These are phyloP conservation scores for Quercus agrifolia DNA, from an alignment of 306 rosid genomes.

Conservation along the genomic window DNA sequence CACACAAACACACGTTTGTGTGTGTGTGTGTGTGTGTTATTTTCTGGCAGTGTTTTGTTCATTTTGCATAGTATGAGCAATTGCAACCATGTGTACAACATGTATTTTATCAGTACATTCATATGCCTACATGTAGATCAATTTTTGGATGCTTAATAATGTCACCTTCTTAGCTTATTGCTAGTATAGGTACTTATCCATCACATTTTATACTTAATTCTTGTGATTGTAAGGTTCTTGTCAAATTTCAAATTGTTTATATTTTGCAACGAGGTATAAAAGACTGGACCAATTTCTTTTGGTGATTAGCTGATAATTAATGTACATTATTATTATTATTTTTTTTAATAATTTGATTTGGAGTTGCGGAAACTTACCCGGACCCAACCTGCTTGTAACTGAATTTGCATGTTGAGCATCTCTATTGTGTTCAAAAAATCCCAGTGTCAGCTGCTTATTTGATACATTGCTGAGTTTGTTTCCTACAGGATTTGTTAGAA, in stretches of 20 bases:
- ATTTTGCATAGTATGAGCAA: background rate
- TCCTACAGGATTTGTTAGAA: too few relatives aligned
- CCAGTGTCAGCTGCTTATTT: background rate
- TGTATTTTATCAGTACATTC: background rate
- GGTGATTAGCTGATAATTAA: too few relatives aligned
- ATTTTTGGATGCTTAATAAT: background rate
- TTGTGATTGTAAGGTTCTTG: too few relatives aligned
- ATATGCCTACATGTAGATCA: background rate
- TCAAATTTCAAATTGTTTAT: background rate
- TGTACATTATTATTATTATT: too few relatives aligned
- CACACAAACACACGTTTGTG: background rate
- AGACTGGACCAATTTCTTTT: too few relatives aligned
- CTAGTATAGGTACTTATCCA: too few relatives aligned
- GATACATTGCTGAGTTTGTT: too few relatives aligned
- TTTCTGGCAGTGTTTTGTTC: background rate
- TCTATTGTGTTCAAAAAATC: background rate
- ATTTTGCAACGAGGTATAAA: background rate
- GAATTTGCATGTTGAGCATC: background rate
- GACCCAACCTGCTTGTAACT: too few relatives aligned
- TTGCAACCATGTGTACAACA: background rate
- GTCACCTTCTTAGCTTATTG: background rate
- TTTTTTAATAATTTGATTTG: too few relatives aligned
- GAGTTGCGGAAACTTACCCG: too few relatives aligned
- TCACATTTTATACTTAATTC: too few relatives aligned
- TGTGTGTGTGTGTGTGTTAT: too few relatives aligned